Base-by-base conservation (phyloP, 495 filamentous ascomycete genomes). In the Neurospora africana region DNA sequence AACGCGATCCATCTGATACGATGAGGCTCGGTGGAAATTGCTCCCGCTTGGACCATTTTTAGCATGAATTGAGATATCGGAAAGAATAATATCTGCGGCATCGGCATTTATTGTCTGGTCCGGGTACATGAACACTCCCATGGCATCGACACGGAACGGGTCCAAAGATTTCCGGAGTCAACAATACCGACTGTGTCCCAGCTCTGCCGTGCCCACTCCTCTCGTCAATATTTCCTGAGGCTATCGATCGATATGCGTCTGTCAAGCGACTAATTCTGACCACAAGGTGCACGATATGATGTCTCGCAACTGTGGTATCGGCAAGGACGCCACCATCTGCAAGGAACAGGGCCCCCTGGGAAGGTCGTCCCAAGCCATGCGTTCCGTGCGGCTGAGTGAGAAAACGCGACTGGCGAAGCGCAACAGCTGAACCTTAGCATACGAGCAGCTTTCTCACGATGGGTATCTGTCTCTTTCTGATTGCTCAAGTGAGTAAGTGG, bases 291-390 rank as follows among this genome's bases (percentile, higher is more conserved):
- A 58, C 2, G 4, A 65, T 65, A 65, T 65, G 53, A 65, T 65
- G 27, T 65, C 53, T 65, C 53, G 27, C 23, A 65, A 65, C 53
- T 35, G 53, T 35, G 53, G 27, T 33, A 65, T 33, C 53, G 53
- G 53, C 27, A 65, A 65, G 38, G 10, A 72, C 71, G 71, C 71
- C 61, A 69, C 71, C 61, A 68, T 68, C 70, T 71, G 53, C 71
- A 68, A 19, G 58, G 21, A 33, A 8, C 53, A 65, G 27, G 27
- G 15, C 6, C n/a, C 58, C 39, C 38, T 53, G 30, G 21, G 17
- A 58, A 21, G 9, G 15, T 19, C 5, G 36, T 61, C 2, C 21
- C 35, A 71, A 47, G 23, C 47, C 47, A 58, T 41, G 15, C 53
- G 58, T 37, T 17, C 27, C 7, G 37, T 71, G 70, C 53, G 70